These are phyloP conservation scores for Aspergillus ustus DNA, from an alignment of 2,329 filamentous ascomycete genomes.

Conservation along the genomic window DNA sequence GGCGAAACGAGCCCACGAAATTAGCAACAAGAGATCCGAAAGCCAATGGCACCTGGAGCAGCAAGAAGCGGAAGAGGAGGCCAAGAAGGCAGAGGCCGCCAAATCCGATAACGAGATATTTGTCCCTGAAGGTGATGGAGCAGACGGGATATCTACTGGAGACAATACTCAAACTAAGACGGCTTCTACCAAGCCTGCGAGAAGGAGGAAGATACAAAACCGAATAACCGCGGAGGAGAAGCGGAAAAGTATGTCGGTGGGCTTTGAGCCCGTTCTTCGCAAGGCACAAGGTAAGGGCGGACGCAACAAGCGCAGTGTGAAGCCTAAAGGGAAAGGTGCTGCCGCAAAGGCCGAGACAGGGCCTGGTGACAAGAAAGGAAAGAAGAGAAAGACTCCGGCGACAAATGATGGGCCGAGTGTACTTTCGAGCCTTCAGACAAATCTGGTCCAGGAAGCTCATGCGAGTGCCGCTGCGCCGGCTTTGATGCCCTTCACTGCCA, in stretches of 20 bases:
- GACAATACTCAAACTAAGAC: background rate
- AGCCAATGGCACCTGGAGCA: conserved; percentile 5
- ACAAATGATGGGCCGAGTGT: conserved; percentile 10
- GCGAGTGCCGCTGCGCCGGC: conserved; percentile 28
- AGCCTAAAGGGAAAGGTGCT: background rate
- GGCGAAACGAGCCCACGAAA: conserved; percentile 14
- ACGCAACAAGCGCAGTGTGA: background rate
- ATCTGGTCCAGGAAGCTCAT: conserved; percentile 33
- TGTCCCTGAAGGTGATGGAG: background rate
- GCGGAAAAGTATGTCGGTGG: conserved; percentile 19
- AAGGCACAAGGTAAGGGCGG: background rate
- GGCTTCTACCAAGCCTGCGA: background rate
- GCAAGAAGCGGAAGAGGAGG: background rate
- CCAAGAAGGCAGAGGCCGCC: background rate
- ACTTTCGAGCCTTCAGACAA: conserved; percentile 21
- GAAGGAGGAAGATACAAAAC: conserved; percentile 14
- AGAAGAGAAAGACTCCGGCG: background rate
- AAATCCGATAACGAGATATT: conserved; percentile 8
- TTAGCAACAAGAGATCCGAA: conserved; percentile 13
- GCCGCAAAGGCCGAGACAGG: background rate
- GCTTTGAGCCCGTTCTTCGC: conserved; percentile 16
- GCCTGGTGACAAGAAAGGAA: conserved; percentile 3
- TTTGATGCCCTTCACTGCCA: conserved; percentile 30
- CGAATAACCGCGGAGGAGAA: conserved; percentile 22
- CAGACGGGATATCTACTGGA: background rate